Evolutionary conservation across 176 grass and related monocot genomes (phyloP).

Genomic region (Oryza punctata): DNA sequence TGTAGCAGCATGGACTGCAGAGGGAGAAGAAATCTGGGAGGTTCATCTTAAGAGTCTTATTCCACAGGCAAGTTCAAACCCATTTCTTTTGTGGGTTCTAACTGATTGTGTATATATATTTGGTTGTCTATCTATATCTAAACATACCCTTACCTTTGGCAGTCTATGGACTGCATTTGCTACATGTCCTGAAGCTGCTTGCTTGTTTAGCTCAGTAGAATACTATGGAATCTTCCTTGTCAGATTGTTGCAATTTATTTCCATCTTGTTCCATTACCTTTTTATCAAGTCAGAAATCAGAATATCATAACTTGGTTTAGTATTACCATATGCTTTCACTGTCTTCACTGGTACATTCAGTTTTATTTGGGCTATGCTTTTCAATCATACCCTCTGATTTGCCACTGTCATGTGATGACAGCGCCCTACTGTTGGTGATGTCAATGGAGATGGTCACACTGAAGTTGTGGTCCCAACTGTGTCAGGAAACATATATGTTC

Average conservation of each 20-base stretch:
- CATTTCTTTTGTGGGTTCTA: slow-evolving; percentile 23
- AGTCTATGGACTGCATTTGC: slow-evolving; percentile 20
- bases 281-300: not conserved
- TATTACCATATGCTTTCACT: not conserved
- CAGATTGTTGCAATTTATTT: slow-evolving; percentile 16
- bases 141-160: slow-evolving; percentile 6
- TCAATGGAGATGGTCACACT: slow-evolving; percentile 86
- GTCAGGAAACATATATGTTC: slow-evolving; percentile 92
- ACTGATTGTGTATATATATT: slow-evolving; percentile 1
- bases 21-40: slow-evolving; percentile 96
- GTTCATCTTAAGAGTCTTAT: slow-evolving; percentile 92
- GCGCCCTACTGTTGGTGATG: slow-evolving; percentile 90
- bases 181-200: slow-evolving; percentile 8
- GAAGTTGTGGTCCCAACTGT: slow-evolving; percentile 81
- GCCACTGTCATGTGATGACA: slow-evolving; percentile 51
- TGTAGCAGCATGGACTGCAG: slow-evolving; percentile 91
- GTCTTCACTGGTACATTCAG: slow-evolving; percentile 4
- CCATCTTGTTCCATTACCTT: slow-evolving; percentile 17
- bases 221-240: slow-evolving; percentile 14
- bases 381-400: slow-evolving; percentile 41
- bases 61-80: slow-evolving; percentile 66
- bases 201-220: slow-evolving; percentile 35
- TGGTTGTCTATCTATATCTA: slow-evolving; percentile 12
- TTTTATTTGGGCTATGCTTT: not conserved
- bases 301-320: slow-evolving; percentile 27